Evolutionary conservation across 2,329 filamentous ascomycete genomes (phyloP), one percentile per base, ranked within the genome.

Genomic region (Pestalotiopsis sp.): DNA sequence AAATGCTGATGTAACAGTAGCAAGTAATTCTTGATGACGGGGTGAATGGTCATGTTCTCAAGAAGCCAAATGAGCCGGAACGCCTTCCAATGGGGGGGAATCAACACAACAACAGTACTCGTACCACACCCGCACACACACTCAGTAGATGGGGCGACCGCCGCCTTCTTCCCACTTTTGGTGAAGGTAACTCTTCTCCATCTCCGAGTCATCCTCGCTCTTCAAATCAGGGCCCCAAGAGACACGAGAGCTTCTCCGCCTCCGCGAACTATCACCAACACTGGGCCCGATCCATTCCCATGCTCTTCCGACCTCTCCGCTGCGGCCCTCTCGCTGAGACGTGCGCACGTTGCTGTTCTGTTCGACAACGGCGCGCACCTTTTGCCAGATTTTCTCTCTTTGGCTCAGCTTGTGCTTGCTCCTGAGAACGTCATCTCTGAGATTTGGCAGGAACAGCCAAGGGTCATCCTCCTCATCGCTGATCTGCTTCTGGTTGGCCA

Each of bases 301-400:
- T 1, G 89, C 90, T 36, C 89, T 83, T 36, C 88, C 89, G 38
- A 92, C 86, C 75, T 92, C 90, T 41, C 90, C 90, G 73, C 86
- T 91, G 66, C 85, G 82, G 61, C 91, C 81, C 87, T 92, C 83
- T 84, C 94, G 82, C 87, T 95, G 81, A 81, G 87, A 84, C 0
- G 88, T 93, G 57, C 96, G 88, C 17, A 99, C 92, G 76, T 99
- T 99, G 70, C 93, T 92, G 79, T 99, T 99, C 80, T 91, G 91
- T 81, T 99, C 96, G 0, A 99, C 95, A 66, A 98, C 92, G 65
- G 86, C 89, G 73, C 90, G 88, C 23, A 99, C 96, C 64, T 90
- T 89, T 72, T 90, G 87, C 96, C 97, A 99, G 65, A 99, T 84
- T 68, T 89, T 88, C 77, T 96, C 92, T 49, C 96, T 87, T 74